A percentile compares a stretch with the other conserved stretches of the same genome.
These are phyloP conservation scores for Paxillus ammoniavirescens DNA, from an alignment of 768 basidiomycete genomes.

Conservation along the genomic window DNA sequence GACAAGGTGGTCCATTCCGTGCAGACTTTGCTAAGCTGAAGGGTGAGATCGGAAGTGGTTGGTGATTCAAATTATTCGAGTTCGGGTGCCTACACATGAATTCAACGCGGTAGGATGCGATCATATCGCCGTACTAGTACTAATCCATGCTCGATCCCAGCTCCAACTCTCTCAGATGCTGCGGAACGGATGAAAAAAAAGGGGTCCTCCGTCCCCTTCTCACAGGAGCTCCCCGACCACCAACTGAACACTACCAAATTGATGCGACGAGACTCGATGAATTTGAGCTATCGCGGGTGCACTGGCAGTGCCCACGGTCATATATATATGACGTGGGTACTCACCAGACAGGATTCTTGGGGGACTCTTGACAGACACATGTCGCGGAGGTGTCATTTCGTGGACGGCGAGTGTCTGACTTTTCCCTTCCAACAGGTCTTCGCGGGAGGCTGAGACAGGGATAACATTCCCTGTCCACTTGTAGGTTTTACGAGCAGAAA, in stretches of 20 bases:
- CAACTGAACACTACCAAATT: background rate
- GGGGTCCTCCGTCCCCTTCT: background rate
- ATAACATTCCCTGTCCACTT: background rate
- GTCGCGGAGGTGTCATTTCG: background rate
- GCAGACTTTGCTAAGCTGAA: no score
- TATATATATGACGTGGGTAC: no score
- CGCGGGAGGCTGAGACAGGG: constrained; percentile 11
- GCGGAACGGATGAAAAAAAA: background rate
- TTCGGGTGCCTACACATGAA: background rate
- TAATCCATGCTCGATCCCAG: background rate
- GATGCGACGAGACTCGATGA: background rate
- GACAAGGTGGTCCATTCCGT: no score
- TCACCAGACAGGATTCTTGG: no score
- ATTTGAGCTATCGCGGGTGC: background rate
- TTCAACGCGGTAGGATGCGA: background rate
- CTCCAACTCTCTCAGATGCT: background rate
- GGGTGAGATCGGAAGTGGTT: background rate
- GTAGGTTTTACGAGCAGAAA: background rate
- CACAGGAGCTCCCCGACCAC: background rate
- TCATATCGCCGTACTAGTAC: background rate
- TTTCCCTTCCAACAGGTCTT: constrained; percentile 6
- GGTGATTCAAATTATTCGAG: background rate
- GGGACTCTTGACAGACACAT: background rate
- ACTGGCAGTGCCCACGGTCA: background rate
- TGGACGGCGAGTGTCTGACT: background rate